These are phyloP conservation scores for Naumovozyma baii DNA, from an alignment of 805 yeast genomes.

Conservation along the genomic window DNA sequence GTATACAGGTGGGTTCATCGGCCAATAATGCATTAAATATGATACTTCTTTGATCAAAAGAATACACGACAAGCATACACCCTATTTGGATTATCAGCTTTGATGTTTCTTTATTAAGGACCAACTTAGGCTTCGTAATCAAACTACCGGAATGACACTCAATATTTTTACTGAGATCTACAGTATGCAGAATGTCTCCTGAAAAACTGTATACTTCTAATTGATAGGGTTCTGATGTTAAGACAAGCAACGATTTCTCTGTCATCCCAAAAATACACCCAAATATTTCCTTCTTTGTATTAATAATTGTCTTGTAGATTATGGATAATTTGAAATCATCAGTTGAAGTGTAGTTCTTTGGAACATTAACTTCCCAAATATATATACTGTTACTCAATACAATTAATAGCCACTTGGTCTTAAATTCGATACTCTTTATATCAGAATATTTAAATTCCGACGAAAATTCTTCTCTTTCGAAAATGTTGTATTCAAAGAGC, in stretches of 20 bases:
- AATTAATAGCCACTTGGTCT: slow-evolving; percentile 24
- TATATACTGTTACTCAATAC: slow-evolving; percentile 9
- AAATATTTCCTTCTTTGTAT: slow-evolving; percentile 7
- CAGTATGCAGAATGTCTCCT: slow-evolving; percentile 20
- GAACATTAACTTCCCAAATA: slow-evolving; percentile 11
- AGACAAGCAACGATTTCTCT: slow-evolving; percentile 25
- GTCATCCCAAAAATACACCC: slow-evolving; percentile 26
- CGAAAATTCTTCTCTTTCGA: background rate
- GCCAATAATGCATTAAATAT: slow-evolving; percentile 10
- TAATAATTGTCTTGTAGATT: slow-evolving; percentile 5
- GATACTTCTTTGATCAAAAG: slow-evolving; percentile 26
- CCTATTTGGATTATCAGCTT: slow-evolving; percentile 21
- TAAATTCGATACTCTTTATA: slow-evolving; percentile 18
- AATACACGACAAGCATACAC: slow-evolving; percentile 18
- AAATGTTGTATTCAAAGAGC: slow-evolving; percentile 8
- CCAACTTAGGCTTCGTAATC: slow-evolving; percentile 6
- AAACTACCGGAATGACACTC: no score
- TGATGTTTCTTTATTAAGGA: slow-evolving; percentile 24
- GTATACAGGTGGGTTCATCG: slow-evolving; percentile 6
- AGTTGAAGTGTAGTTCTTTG: background rate
- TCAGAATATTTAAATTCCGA: slow-evolving; percentile 1
- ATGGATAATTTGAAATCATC: slow-evolving; percentile 5
- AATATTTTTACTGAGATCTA: slow-evolving; percentile 11
- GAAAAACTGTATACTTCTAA: slow-evolving; percentile 23
- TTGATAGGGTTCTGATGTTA: slow-evolving; percentile 15